Percentiles rank a stretch among this genome's conserved stretches.
Evolutionary conservation across 768 basidiomycete species (phyloP).

Genomic region (Panaeolus cyanescens): DNA sequence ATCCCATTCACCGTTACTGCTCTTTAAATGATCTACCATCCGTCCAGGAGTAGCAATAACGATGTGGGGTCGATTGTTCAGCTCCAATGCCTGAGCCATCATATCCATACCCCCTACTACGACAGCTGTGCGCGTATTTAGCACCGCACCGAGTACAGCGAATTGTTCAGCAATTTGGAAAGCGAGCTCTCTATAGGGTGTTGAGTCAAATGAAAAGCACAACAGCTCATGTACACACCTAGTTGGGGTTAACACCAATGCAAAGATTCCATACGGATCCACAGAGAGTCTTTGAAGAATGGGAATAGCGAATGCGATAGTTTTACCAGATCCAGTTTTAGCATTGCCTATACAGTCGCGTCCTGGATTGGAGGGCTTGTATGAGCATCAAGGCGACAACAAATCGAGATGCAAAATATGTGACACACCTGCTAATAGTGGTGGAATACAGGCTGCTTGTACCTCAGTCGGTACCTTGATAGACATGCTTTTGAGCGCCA

Average conservation of each 20-base stretch:
- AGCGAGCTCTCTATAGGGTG: constrained; percentile 78
- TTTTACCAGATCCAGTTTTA: constrained; percentile 98
- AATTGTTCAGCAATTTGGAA: constrained; percentile 99
- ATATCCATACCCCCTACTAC: constrained; percentile 99
- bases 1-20: constrained; percentile 80
- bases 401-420: no score
- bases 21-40: constrained; percentile 86
- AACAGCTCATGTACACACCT: constrained; percentile 50
- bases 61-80: constrained; percentile 85
- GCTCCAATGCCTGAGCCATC: constrained; percentile 89
- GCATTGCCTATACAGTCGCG: constrained; percentile 97
- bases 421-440: constrained; percentile 75
- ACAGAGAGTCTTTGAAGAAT: constrained; percentile 85
- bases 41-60: constrained; percentile 96
- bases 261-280: constrained; percentile 95
- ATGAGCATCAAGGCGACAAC: no score
- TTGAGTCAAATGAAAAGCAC: neutral
- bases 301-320: constrained; percentile 94
- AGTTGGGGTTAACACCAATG: constrained; percentile 92
- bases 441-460: constrained; percentile 88
- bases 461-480: constrained; percentile 86
- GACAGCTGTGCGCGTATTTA: constrained; percentile 84
- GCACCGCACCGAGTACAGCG: constrained; percentile 79
- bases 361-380: constrained; percentile 59
- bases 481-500: constrained; percentile 78